A percentile compares a stretch with the other conserved stretches of the same genome.
These are phyloP conservation scores for Apium graveolens DNA, from an alignment of 129 eudicot genomes.

Conservation along the genomic window DNA sequence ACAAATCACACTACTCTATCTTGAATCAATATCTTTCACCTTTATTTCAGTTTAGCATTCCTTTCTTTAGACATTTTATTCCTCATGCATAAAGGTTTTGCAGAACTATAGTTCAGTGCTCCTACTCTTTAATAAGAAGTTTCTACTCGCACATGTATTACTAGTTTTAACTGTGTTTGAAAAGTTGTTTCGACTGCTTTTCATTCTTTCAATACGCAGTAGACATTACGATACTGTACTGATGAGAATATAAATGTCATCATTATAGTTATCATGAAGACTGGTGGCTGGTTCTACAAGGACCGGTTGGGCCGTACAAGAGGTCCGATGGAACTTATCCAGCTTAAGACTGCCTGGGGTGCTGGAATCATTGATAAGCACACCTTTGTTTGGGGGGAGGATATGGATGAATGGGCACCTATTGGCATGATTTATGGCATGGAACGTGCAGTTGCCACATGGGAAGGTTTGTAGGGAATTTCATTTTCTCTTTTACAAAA, in stretches of 20 bases:
- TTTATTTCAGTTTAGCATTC: neutral
- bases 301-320: slow-evolving; percentile 92
- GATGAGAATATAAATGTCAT: slow-evolving; percentile 15
- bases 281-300: slow-evolving; percentile 77
- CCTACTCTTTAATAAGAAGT: neutral
- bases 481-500: neutral
- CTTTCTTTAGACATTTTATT: neutral
- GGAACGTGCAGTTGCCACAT: slow-evolving; percentile 82
- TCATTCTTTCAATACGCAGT: neutral
- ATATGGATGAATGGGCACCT: slow-evolving; percentile 97
- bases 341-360: slow-evolving; percentile 95
- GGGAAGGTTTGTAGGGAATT: slow-evolving; percentile 67
- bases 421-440: slow-evolving; percentile 81
- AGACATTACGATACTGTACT: neutral
- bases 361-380: slow-evolving; percentile 83
- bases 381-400: slow-evolving; percentile 94
- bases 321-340: slow-evolving; percentile 88
- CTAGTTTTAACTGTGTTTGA: neutral
- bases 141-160: neutral
- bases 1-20: neutral
- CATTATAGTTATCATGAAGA: slow-evolving; percentile 74
- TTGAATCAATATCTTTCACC: neutral
- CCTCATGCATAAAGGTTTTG: neutral
- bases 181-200: neutral
- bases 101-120: neutral